phyloP scores from a whole-genome alignment of 192 early-diverging fungal species.

The Coemansia furcata region DNA sequence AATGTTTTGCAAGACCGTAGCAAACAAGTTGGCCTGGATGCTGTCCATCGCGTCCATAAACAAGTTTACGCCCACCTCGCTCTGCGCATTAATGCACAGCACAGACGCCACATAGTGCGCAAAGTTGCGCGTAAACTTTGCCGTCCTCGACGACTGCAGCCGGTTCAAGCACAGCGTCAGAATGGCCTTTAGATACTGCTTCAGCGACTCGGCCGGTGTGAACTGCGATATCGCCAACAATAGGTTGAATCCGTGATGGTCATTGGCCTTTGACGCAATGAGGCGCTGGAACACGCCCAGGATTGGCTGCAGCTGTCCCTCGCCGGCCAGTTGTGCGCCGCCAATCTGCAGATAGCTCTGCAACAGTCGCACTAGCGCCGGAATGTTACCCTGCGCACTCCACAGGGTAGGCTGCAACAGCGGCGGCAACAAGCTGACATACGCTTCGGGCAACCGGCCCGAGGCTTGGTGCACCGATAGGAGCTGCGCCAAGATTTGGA shows the following conservation, averaged over 20 bases:
- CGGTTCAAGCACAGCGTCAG: slow-evolving; percentile 60
- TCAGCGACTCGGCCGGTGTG: slow-evolving; percentile 64
- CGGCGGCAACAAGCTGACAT: slow-evolving; percentile 70
- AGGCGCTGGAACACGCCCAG: slow-evolving; percentile 95
- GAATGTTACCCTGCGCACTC: slow-evolving; percentile 87
- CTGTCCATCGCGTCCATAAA: slow-evolving; percentile 39
- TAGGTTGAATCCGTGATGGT: slow-evolving; percentile 83
- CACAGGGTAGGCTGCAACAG: slow-evolving; percentile 85
- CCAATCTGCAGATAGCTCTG: slow-evolving; percentile 83
- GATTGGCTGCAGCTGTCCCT: slow-evolving; percentile 73
- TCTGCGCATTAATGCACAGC: slow-evolving; percentile 31
- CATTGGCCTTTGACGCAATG: slow-evolving; percentile 77
- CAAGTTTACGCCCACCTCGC: slow-evolving; percentile 20
- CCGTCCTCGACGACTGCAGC: slow-evolving; percentile 43
- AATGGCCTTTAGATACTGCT: slow-evolving; percentile 58
- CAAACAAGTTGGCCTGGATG: slow-evolving; percentile 48
- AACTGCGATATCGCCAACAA: slow-evolving; percentile 74
- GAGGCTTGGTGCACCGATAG: slow-evolving; percentile 68
- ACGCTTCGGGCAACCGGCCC: slow-evolving; percentile 64
- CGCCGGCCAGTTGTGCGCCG: slow-evolving; percentile 63
- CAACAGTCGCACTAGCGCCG: slow-evolving; percentile 87
- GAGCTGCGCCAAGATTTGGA: slow-evolving; percentile 92
- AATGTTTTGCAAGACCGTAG: slow-evolving; percentile 39
- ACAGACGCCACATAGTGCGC: slow-evolving; percentile 41
- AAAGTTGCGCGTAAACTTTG: slow-evolving; percentile 42